These are phyloP conservation scores for Malassezia yamatoensis DNA, from an alignment of 1,284 basidiomycete genomes.

Conservation along the genomic window DNA sequence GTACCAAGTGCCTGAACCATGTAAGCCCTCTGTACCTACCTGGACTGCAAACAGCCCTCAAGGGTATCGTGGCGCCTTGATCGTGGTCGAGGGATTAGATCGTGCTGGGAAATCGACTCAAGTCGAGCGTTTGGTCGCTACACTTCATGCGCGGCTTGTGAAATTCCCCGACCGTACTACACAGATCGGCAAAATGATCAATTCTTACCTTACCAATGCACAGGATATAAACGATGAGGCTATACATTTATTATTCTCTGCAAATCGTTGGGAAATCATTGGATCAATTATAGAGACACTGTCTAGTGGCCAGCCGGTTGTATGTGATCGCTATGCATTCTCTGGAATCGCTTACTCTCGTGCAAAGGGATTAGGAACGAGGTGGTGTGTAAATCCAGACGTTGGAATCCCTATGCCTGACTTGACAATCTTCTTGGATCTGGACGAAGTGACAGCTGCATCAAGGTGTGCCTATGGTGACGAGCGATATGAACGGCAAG, in stretches of 20 bases:
- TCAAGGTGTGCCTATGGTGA: constrained; percentile 75
- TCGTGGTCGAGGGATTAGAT: constrained; percentile 47
- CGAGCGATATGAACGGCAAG: constrained; percentile 57
- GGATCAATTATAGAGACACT: constrained; percentile 51
- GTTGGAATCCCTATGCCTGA: constrained; percentile 77
- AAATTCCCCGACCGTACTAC: constrained; percentile 67
- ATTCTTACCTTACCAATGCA: constrained; percentile 71
- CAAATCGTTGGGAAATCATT: constrained; percentile 93
- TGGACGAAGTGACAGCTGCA: constrained; percentile 63
- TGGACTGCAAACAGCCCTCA: background rate
- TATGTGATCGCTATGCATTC: constrained; percentile 93
- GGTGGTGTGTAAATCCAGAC: constrained; percentile 79
- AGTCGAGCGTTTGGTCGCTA: constrained; percentile 30
- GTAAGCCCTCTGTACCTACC: background rate
- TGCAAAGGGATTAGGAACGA: constrained; percentile 61
- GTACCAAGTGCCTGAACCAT: too few relatives aligned
- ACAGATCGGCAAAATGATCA: constrained; percentile 81
- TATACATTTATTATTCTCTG: constrained; percentile 88
- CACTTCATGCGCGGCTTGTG: constrained; percentile 27
- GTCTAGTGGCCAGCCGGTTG: constrained; percentile 60
- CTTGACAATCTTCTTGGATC: constrained; percentile 73
- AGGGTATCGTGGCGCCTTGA: constrained; percentile 30
- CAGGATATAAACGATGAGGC: constrained; percentile 80
- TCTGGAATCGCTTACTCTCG: constrained; percentile 90
- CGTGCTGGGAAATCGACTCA: constrained; percentile 46